A percentile compares a stretch with the other conserved stretches of the same genome.
These are phyloP conservation scores for Zizania latifolia DNA, from an alignment of 176 grass and related monocot species.

Conservation along the genomic window DNA sequence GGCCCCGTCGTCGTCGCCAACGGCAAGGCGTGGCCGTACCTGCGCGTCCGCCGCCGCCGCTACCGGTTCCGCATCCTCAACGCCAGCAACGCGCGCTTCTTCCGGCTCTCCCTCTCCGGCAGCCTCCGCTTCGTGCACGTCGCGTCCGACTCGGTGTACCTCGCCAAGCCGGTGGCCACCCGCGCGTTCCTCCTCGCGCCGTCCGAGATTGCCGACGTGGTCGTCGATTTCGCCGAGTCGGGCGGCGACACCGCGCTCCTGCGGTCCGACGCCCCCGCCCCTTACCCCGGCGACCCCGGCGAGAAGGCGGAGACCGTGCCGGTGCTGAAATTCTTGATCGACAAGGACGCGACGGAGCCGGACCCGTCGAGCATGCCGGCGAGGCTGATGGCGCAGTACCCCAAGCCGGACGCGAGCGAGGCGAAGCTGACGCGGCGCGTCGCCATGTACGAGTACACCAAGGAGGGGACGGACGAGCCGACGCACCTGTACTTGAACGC, in stretches of 20 bases:
- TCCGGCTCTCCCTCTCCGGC: constrained; percentile 37
- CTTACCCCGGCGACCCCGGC: constrained; percentile 81
- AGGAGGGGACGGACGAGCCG: constrained; percentile 54
- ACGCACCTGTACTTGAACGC: constrained; percentile 91
- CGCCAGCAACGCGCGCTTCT: constrained; percentile 86
- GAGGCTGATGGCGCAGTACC: constrained; percentile 32
- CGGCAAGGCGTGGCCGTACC: constrained; percentile 73
- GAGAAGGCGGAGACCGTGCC: constrained; percentile 35
- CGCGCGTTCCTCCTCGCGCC: constrained; percentile 41
- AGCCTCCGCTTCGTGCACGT: constrained; percentile 46
- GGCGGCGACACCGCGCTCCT: constrained; percentile 1
- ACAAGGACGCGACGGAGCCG: not conserved
- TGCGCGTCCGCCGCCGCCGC: constrained; percentile 46
- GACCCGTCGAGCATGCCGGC: constrained; percentile 43
- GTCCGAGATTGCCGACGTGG: constrained; percentile 58
- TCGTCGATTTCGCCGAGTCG: constrained; percentile 50
- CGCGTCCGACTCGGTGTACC: constrained; percentile 58
- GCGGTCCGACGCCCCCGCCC: constrained; percentile 55
- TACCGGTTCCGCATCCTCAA: constrained; percentile 78
- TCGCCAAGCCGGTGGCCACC: constrained; percentile 23
- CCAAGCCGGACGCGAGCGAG: not conserved
- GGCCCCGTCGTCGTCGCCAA: constrained; percentile 46
- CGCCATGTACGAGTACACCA: constrained; percentile 81
- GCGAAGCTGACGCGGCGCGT: constrained; percentile 34
- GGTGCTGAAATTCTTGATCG: constrained; percentile 78